Conservation (phyloP, 192 early-diverging fungal species). For the Dissophora globulifera region DNA sequence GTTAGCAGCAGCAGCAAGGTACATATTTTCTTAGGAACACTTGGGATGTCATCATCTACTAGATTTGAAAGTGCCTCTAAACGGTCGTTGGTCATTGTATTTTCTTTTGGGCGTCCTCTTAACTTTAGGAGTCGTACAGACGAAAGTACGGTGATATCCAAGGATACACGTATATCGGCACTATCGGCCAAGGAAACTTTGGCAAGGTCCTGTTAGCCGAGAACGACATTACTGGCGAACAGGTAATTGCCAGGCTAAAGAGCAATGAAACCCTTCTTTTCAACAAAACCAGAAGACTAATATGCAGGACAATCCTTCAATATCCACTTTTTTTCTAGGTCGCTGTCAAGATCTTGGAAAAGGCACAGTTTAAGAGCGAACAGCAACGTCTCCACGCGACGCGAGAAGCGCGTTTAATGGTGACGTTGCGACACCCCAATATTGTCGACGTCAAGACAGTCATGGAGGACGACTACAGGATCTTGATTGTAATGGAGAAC, state of each 20-base stretch:
- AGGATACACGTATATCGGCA: constrained; percentile 52
- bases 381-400: constrained; percentile 63
- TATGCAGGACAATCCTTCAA: no score
- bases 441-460: constrained; percentile 68
- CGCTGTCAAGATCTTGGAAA: constrained; percentile 70
- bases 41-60: no score
- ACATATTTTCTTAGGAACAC: neutral
- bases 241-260: no score
- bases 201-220: constrained; percentile 70
- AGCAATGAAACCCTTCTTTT: no score
- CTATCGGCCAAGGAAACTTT: constrained; percentile 70
- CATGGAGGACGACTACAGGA: constrained; percentile 59
- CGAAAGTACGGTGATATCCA: constrained; percentile 50
- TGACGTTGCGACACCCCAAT: constrained; percentile 59
- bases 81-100: no score
- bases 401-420: constrained; percentile 60
- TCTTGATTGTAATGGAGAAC: constrained; percentile 71
- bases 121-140: constrained; percentile 35
- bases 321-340: no score
- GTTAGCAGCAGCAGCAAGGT: constrained; percentile 41
- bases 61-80: no score
- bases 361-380: constrained; percentile 61
- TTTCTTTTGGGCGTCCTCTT: no score
- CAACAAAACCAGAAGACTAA: no score
- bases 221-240: constrained; percentile 54